Conservation (phyloP, 331 rosid genomes). For the Telfairia occidentalis region DNA sequence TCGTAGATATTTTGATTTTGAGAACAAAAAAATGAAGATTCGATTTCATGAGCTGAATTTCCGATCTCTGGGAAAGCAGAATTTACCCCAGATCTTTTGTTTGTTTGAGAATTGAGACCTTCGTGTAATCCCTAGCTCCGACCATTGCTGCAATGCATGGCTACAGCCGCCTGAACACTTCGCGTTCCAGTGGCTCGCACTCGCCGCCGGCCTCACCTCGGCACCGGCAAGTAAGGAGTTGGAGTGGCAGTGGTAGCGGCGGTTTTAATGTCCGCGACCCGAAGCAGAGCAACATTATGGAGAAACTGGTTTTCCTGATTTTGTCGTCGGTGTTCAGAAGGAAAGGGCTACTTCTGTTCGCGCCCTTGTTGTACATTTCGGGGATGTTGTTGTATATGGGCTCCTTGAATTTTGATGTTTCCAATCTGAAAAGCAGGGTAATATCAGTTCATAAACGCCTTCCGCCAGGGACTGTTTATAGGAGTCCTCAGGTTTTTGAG, state of each 20-base stretch:
- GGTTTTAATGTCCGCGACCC: constrained; percentile 14
- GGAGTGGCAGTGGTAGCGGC: constrained; percentile 15
- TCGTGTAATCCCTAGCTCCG: neutral
- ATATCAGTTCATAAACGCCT: constrained; percentile 48
- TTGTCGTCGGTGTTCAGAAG: constrained; percentile 60
- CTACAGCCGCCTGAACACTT: constrained; percentile 48
- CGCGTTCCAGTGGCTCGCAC: constrained; percentile 34
- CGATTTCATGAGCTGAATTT: neutral
- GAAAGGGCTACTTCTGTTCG: constrained; percentile 69
- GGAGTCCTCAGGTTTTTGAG: constrained; percentile 71
- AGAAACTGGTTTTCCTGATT: constrained; percentile 40
- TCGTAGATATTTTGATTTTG: neutral
- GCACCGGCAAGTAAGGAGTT: constrained; percentile 49
- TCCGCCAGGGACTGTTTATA: constrained; percentile 63
- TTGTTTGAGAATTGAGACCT: neutral
- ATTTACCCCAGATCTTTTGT: neutral
- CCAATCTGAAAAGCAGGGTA: constrained; percentile 42
- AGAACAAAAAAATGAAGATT: neutral
- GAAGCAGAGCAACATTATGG: constrained; percentile 39
- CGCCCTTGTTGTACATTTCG: constrained; percentile 74
- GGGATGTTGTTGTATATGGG: constrained; percentile 92
- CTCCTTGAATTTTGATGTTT: constrained; percentile 59
- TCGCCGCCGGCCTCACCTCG: constrained; percentile 75
- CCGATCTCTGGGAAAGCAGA: neutral
- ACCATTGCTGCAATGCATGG: constrained; percentile 45